Evolutionary conservation across 768 basidiomycete genomes (phyloP).

Genomic region (Rhodotorula toruloides): DNA sequence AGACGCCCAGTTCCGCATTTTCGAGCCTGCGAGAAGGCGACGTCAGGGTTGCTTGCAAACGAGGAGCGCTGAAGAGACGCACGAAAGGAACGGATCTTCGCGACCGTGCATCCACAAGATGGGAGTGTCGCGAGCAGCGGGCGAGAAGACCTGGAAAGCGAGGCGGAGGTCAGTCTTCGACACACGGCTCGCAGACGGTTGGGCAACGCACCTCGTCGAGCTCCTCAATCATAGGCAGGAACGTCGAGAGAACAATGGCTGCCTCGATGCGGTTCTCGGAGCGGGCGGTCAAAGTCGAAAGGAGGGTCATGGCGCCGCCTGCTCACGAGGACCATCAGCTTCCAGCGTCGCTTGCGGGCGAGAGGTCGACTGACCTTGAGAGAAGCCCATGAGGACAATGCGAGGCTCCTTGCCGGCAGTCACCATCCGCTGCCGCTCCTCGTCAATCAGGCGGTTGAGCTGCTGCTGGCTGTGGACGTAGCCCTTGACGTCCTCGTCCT

Average conservation of each 20-base stretch:
- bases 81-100: slow-evolving; percentile 20
- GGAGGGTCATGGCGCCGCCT: slow-evolving; percentile 33
- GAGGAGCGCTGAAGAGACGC: neutral
- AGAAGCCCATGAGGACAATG: slow-evolving; percentile 29
- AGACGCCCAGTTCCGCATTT: neutral
- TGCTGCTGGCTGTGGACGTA: slow-evolving; percentile 26
- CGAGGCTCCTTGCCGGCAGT: slow-evolving; percentile 18
- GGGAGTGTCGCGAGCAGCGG: neutral
- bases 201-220: neutral
- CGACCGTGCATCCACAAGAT: slow-evolving; percentile 28
- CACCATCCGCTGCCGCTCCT: slow-evolving; percentile 11
- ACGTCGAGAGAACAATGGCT: slow-evolving; percentile 16
- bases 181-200: too few species aligned
- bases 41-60: neutral
- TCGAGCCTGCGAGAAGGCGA: neutral
- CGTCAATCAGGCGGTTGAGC: slow-evolving; percentile 23
- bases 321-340: too few species aligned
- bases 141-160: neutral
- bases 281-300: slow-evolving; percentile 3
- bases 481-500: slow-evolving; percentile 24
- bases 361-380: slow-evolving; percentile 9
- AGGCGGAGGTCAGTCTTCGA: neutral
- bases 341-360: neutral
- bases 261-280: slow-evolving; percentile 13
- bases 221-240: slow-evolving; percentile 5